phyloP scores from a whole-genome alignment of 1,139 yeast species.

The Yamadazyma jaroonii region DNA sequence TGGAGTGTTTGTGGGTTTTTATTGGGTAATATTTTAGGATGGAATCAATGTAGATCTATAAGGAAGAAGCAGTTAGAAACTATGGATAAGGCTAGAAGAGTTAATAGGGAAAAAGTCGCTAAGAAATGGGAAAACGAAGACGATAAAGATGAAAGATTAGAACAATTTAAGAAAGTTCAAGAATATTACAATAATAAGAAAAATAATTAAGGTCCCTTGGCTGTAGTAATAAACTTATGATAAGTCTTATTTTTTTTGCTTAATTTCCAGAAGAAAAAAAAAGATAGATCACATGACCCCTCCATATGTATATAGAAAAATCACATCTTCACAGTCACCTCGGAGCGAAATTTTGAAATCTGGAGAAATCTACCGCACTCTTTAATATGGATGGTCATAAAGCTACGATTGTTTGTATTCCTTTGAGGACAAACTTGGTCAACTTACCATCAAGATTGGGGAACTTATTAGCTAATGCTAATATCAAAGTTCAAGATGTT shows the following conservation, averaged over 20 bases:
- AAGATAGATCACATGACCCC: too few species aligned
- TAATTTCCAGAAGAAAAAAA: too few species aligned
- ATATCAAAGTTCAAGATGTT: conserved; percentile 59
- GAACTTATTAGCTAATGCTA: conserved; percentile 48
- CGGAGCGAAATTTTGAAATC: conserved; percentile 10
- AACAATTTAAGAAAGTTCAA: conserved; percentile 26
- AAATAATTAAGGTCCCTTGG: not conserved
- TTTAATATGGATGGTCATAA: conserved; percentile 37
- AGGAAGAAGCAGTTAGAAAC: conserved; percentile 62
- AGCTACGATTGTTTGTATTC: conserved; percentile 27
- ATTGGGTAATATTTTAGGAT: conserved; percentile 77
- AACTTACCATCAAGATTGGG: conserved; percentile 56
- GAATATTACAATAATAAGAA: conserved; percentile 15
- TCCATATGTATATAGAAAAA: not conserved
- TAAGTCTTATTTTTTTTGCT: too few species aligned
- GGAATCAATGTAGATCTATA: conserved; percentile 87
- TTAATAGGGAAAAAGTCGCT: conserved; percentile 37
- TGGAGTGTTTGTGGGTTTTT: conserved; percentile 85
- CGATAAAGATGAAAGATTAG: conserved; percentile 19
- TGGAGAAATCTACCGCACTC: conserved; percentile 2
- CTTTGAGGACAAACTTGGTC: conserved; percentile 52
- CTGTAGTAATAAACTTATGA: not conserved
- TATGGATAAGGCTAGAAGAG: conserved; percentile 59
- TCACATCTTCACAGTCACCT: conserved; percentile 1
- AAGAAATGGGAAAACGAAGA: conserved; percentile 26